phyloP scores from a whole-genome alignment of 164 flowering plant genomes.

The Berberis thunbergii region DNA sequence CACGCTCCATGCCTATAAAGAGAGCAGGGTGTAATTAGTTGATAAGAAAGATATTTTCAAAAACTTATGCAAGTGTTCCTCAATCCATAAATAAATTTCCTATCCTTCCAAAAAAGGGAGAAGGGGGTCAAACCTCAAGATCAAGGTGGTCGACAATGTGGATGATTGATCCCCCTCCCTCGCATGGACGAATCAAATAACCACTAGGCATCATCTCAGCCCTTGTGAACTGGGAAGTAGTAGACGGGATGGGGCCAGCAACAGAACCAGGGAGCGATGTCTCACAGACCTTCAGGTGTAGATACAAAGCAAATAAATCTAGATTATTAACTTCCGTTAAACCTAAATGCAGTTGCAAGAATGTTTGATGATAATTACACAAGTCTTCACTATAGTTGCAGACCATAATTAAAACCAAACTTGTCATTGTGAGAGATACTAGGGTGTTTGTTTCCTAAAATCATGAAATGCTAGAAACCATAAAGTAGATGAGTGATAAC shows the following conservation, averaged over 20 bases:
- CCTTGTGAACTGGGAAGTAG: conserved; percentile 72
- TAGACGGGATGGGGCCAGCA: conserved; percentile 58
- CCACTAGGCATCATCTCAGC: conserved; percentile 94
- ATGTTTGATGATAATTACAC: too few species aligned
- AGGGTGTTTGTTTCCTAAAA: too few species aligned
- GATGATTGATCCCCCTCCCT: conserved; percentile 90
- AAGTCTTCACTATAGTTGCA: too few species aligned
- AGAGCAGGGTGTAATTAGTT: conserved; percentile 1
- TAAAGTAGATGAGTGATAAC: too few species aligned
- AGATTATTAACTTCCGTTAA: background rate
- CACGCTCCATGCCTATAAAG: conserved; percentile 71
- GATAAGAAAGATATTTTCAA: too few species aligned
- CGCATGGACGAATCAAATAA: conserved; percentile 83
- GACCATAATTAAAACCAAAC: too few species aligned
- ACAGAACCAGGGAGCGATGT: conserved; percentile 86
- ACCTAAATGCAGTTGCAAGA: too few species aligned
- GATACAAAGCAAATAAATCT: conserved; percentile 2
- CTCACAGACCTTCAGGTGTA: conserved; percentile 64
- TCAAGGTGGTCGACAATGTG: conserved; percentile 93
- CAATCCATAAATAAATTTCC: background rate
- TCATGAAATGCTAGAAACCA: too few species aligned
- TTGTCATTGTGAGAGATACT: too few species aligned
- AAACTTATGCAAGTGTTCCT: too few species aligned
- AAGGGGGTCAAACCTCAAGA: conserved; percentile 50
- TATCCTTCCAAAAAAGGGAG: background rate